Evolutionary conservation across 1,284 basidiomycete species (phyloP), one percentile per base, ranked within the genome.

Genomic region (Austroboletus novae-zelandiae): DNA sequence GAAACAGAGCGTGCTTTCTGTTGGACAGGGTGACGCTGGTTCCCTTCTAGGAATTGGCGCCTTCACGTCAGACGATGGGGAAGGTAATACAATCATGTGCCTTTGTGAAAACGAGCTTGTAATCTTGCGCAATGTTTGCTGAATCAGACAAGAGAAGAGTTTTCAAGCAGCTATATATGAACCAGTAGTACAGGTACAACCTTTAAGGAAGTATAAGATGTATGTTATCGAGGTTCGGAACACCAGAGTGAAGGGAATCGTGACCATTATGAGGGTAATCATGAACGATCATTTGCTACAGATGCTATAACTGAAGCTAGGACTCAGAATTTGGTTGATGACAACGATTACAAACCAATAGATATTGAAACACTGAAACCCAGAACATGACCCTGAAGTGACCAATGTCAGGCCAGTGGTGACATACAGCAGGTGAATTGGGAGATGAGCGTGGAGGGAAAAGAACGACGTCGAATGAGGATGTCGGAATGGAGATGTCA

Each of bases 41-140:
- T 78, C 87, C 4, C 66, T 97, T 50, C 63, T 97, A n/a, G 94
- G 94, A 9, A 84, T 91, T 8, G 85, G 84, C 1, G 71, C 71
- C 10, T 61, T 89, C 18, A 59, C 67, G 32, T 62, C 59, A 10
- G 54, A 51, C 1, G 63, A 58, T 25, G 57, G 54, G 4, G 61
- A 59, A 18, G 73, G 48, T 29, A 25, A 47, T 5, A 70, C 83
- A 0, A 68, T 94, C 3, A 65, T 90, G 2, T 91, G 86, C 51
- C 70, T 98, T 44, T 90, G 89, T 51, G 94, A 97, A 69, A 79
- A 75, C 27, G 81, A 87, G 62, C 61, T 95, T 37, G 77, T 91
- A 7, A 67, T 94, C 47, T 68, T 94, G 50, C 74, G 69, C 40
- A 71, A 72, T 39, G 64, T 84, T 43, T 51, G 69, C 42, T 79